Evolutionary conservation across 805 yeast species (phyloP).

Genomic region (Ogataea pilisensis): DNA sequence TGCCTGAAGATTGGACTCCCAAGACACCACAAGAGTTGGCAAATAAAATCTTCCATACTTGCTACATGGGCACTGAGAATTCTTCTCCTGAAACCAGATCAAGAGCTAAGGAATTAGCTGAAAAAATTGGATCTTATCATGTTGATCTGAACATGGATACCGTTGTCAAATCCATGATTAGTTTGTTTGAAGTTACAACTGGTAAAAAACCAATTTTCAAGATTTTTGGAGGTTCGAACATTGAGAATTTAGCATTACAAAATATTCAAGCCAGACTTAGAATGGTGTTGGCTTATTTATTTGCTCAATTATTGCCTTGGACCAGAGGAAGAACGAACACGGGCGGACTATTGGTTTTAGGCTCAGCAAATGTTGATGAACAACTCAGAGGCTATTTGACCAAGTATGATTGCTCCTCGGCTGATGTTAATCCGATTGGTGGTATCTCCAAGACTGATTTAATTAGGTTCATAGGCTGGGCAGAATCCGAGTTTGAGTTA

Average conservation of each 20-base stretch:
- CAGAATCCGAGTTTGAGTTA: constrained; percentile 60
- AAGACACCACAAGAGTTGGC: constrained; percentile 72
- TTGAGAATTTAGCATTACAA: constrained; percentile 91
- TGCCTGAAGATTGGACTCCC: constrained; percentile 60
- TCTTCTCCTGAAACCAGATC: constrained; percentile 83
- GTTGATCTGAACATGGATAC: constrained; percentile 89
- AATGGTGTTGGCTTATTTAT: constrained; percentile 90
- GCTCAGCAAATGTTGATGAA: constrained; percentile 97
- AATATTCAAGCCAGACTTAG: constrained; percentile 94
- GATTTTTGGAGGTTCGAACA: constrained; percentile 88
- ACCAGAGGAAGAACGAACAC: constrained; percentile 63
- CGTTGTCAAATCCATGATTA: constrained; percentile 67
- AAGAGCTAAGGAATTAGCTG: constrained; percentile 76
- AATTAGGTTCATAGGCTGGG: constrained; percentile 80
- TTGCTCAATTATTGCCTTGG: constrained; percentile 96
- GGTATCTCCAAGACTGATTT: constrained; percentile 94
- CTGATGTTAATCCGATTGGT: constrained; percentile 98
- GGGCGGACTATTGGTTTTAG: constrained; percentile 85
- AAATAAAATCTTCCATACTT: constrained; percentile 72
- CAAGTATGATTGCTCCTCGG: constrained; percentile 95
- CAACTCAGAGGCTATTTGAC: constrained; percentile 93
- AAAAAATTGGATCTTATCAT: constrained; percentile 80
- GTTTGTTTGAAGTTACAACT: constrained; percentile 81
- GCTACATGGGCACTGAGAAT: constrained; percentile 94
- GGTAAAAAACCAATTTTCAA: constrained; percentile 86